Evolutionary conservation across 495 filamentous ascomycete species (phyloP), one percentile per base, ranked within the genome.

Genomic region (Penicillium waksmanii): DNA sequence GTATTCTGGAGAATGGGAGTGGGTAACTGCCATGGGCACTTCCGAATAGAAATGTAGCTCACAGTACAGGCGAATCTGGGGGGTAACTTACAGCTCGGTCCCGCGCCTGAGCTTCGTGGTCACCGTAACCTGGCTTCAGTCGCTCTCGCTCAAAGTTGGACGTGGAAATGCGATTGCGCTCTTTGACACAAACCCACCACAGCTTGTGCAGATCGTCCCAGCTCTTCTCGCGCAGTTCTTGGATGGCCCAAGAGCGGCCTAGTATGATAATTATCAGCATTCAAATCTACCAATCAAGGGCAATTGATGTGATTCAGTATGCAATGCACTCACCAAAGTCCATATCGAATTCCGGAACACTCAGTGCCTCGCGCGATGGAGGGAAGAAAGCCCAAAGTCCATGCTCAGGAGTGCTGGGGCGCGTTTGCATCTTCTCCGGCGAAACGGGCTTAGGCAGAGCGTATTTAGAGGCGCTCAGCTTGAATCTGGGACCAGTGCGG

Each of bases 311-410:
- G 17, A 40, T 21, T 54, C n/a, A 58, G 17, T 2, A 1, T 10
- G 9, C 0, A 35, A 53, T 18, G 5, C 43, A 74, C 77, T 64
- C 71, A 89, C 87, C 94, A 72, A 92, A 87, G 36, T 84, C 77
- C 15, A 66, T 52, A 46, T 87, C 85, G 62, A 91, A 86, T 17
- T 84, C 80, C 2, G 93, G 93, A 11, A 83, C 84, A 48, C 77
- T 79, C 69, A 96, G 68, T 15, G 86, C 73, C 63, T 83, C 82
- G 49, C 80, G 82, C 53, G 87, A 80, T 50, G 78, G 74, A 58
- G 85, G 83, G 75, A 99, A 98, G 76, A 99, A 99, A 0, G 82
- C 87, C 89, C 89, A 97, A n/a, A 99, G 87, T 36, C 91, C 93
- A 75, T 99, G 95, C 56, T 95, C 73, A 7, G 82, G 79, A 67